Conservation (phyloP, 768 basidiomycete genomes). For the Coprinopsis marcescibilis region DNA sequence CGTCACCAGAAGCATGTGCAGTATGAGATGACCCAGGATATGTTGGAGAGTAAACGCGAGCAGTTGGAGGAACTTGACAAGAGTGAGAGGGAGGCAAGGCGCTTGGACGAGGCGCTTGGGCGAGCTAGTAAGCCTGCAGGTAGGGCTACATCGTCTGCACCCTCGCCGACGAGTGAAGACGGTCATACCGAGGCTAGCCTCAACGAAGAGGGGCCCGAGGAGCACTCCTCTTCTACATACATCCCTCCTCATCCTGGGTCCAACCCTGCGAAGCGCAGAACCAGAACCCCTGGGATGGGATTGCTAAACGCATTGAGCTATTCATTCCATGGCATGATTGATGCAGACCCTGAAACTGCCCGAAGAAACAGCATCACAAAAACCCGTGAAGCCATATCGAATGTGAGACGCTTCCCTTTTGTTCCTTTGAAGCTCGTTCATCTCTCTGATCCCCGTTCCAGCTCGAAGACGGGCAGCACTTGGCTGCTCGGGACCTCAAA, state of each 20-base stretch:
- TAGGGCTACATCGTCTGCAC: constrained; percentile 18
- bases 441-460: constrained; percentile 27
- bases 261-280: constrained; percentile 51
- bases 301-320: constrained; percentile 88
- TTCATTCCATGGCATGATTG: constrained; percentile 97
- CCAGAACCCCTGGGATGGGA: constrained; percentile 74
- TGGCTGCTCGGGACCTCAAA: constrained; percentile 90
- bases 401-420: constrained; percentile 47
- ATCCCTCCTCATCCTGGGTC: constrained; percentile 80
- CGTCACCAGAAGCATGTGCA: constrained; percentile 98
- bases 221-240: constrained; percentile 36
- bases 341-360: constrained; percentile 95
- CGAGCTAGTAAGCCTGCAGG: constrained; percentile 33
- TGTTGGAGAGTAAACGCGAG: constrained; percentile 77
- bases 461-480: constrained; percentile 93
- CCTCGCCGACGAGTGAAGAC: constrained; percentile 21
- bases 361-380: constrained; percentile 90
- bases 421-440: constrained; percentile 5
- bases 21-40: constrained; percentile 94
- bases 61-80: constrained; percentile 86
- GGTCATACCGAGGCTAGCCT: constrained; percentile 15
- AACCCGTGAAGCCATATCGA: constrained; percentile 91
- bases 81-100: constrained; percentile 84
- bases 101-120: constrained; percentile 83
- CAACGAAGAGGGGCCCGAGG: constrained; percentile 25